These are phyloP conservation scores for Aspergillus coremiiformis DNA, from an alignment of 495 filamentous ascomycete genomes.

Conservation along the genomic window DNA sequence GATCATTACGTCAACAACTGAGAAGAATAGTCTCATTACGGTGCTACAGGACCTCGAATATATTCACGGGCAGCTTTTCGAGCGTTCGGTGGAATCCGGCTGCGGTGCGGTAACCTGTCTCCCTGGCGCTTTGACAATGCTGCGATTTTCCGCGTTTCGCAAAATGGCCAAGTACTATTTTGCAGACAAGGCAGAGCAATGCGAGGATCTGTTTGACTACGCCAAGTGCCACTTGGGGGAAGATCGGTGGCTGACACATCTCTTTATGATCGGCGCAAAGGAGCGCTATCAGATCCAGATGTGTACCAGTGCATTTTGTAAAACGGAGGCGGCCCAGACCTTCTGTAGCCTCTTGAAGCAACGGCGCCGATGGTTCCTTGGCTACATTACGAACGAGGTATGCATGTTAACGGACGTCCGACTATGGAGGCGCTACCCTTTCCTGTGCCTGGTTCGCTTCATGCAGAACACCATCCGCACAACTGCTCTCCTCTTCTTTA, in stretches of 20 bases:
- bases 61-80: slow-evolving; percentile 93
- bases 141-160: slow-evolving; percentile 93
- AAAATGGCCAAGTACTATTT: slow-evolving; percentile 99
- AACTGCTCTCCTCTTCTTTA: slow-evolving; percentile 90
- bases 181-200: slow-evolving; percentile 92
- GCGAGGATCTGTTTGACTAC: slow-evolving; percentile 93
- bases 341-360: slow-evolving; percentile 86
- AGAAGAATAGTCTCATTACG: slow-evolving; percentile 83
- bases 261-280: slow-evolving; percentile 97
- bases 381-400: slow-evolving; percentile 96
- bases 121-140: slow-evolving; percentile 87
- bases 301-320: slow-evolving; percentile 96
- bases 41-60: slow-evolving; percentile 98
- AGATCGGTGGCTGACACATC: slow-evolving; percentile 94
- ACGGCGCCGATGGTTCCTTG: slow-evolving; percentile 92
- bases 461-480: slow-evolving; percentile 97
- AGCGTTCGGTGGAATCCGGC: slow-evolving; percentile 91
- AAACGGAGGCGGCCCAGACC: slow-evolving; percentile 93
- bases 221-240: slow-evolving; percentile 94
- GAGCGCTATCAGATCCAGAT: slow-evolving; percentile 93
- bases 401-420: slow-evolving; percentile 96
- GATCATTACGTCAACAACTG: slow-evolving; percentile 90
- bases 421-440: slow-evolving; percentile 85
- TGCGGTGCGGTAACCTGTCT: slow-evolving; percentile 95
- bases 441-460: slow-evolving; percentile 82